Conservation (phyloP, 352 stramenopile species). For the Phytophthora pseudosyringae region DNA sequence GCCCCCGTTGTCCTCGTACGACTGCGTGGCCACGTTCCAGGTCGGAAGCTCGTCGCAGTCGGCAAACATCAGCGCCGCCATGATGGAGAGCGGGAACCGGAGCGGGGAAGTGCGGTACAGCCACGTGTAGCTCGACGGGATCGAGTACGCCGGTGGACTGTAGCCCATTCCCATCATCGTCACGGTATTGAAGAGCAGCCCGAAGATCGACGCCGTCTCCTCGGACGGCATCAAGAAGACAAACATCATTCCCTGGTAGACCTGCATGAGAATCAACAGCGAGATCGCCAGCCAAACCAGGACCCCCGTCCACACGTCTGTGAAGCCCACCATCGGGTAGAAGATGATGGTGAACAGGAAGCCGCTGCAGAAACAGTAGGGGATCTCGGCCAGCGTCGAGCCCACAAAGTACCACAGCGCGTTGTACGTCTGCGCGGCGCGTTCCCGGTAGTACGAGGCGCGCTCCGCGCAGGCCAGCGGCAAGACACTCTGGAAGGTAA, state of each 20-base stretch:
- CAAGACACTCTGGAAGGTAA: conserved; percentile 69
- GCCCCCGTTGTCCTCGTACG: conserved; percentile 17
- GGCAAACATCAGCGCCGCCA: conserved; percentile 32
- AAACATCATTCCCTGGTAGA: conserved; percentile 40
- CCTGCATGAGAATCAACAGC: conserved; percentile 37
- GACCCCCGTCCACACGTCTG: conserved; percentile 12
- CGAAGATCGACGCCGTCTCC: conserved; percentile 43
- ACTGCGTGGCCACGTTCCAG: conserved; percentile 23
- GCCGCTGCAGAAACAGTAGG: conserved; percentile 42
- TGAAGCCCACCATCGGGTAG: conserved; percentile 42
- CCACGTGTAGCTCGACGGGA: conserved; percentile 39
- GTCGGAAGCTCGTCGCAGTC: conserved; percentile 33
- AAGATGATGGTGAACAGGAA: conserved; percentile 42
- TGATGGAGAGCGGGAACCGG: conserved; percentile 20
- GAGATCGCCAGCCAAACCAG: conserved; percentile 34
- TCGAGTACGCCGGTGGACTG: conserved; percentile 38
- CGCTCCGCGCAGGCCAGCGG: conserved; percentile 81
- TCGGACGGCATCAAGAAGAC: conserved; percentile 29
- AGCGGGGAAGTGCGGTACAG: conserved; percentile 31
- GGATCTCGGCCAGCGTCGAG: conserved; percentile 61
- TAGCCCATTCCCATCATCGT: conserved; percentile 62
- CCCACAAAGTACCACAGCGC: conserved; percentile 71
- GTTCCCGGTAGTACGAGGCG: conserved; percentile 77
- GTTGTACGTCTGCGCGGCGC: conserved; percentile 85
- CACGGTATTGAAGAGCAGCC: conserved; percentile 37